A percentile compares a stretch with the other conserved stretches of the same genome.
These are phyloP conservation scores for Xylaria sp. DNA, from an alignment of 2,329 filamentous ascomycete genomes.

Conservation along the genomic window DNA sequence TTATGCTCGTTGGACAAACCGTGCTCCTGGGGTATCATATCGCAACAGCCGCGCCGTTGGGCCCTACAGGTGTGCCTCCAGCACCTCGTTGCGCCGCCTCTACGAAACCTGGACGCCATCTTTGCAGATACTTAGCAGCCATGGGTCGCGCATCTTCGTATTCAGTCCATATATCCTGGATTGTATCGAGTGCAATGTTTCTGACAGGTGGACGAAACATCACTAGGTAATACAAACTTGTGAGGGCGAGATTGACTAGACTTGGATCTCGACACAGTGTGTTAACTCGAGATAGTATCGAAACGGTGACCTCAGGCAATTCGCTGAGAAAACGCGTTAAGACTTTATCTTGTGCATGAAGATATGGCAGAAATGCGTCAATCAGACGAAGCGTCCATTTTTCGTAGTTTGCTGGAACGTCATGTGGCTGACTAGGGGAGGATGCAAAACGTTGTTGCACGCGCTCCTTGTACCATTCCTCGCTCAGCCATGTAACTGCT, in stretches of 20 bases:
- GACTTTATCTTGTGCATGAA: slow-evolving; percentile 91
- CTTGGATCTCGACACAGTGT: slow-evolving; percentile 72
- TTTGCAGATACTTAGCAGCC: slow-evolving; percentile 69
- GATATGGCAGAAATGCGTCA: slow-evolving; percentile 87
- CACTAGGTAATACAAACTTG: slow-evolving; percentile 72
- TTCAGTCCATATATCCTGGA: slow-evolving; percentile 73
- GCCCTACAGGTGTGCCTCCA: slow-evolving; percentile 34
- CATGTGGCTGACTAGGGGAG: slow-evolving; percentile 52
- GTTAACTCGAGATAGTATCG: slow-evolving; percentile 78
- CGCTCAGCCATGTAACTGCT: slow-evolving; percentile 92
- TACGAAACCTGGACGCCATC: slow-evolving; percentile 68
- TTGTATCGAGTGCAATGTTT: slow-evolving; percentile 70
- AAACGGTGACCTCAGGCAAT: slow-evolving; percentile 79
- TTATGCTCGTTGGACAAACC: slow-evolving; percentile 16
- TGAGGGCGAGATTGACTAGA: slow-evolving; percentile 70
- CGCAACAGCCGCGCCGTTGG: slow-evolving; percentile 37
- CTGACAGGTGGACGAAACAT: slow-evolving; percentile 74
- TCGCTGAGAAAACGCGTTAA: slow-evolving; percentile 92
- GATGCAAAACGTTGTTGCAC: slow-evolving; percentile 59
- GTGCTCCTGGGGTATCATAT: slow-evolving; percentile 40
- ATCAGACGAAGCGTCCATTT: slow-evolving; percentile 83
- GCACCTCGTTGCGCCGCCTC: slow-evolving; percentile 47
- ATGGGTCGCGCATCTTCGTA: slow-evolving; percentile 72
- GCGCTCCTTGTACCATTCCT: slow-evolving; percentile 97
- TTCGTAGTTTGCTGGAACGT: slow-evolving; percentile 75